Conservation (phyloP, 352 stramenopile genomes). For the Saprolegnia diclina region DNA sequence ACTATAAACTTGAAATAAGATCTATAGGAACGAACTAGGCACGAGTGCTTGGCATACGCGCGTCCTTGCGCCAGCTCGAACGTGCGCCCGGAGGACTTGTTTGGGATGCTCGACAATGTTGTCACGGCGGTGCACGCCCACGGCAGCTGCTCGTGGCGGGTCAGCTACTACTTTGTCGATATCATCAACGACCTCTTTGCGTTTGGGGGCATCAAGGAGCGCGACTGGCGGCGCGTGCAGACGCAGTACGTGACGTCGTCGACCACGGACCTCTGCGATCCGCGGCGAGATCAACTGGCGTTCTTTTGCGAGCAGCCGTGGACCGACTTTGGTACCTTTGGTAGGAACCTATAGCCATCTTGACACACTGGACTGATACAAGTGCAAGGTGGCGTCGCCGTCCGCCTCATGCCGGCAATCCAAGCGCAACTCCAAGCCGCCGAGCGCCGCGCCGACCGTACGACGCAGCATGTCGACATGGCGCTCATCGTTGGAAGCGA, state of each 20-base stretch:
- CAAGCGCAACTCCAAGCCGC: neutral
- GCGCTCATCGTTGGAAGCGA: neutral
- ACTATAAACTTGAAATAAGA: neutral
- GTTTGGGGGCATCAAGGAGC: neutral
- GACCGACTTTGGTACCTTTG: neutral
- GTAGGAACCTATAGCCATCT: neutral
- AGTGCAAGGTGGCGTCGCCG: too few species aligned
- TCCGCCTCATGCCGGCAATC: neutral
- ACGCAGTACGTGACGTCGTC: neutral
- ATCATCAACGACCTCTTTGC: conserved; percentile 7
- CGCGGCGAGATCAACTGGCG: neutral
- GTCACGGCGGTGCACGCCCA: neutral
- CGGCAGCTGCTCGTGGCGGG: neutral
- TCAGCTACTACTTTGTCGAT: conserved; percentile 6
- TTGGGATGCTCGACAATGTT: conserved; percentile 4
- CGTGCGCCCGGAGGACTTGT: neutral
- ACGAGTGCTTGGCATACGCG: neutral
- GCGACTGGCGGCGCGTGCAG: neutral
- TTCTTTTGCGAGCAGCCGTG: neutral
- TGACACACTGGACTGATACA: neutral
- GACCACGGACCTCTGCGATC: neutral
- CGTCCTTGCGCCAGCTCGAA: neutral
- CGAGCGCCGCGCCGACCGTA: neutral
- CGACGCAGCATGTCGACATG: neutral
- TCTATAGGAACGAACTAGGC: neutral